Base-by-base conservation (phyloP, 2,329 filamentous ascomycete genomes). In the Rhynchosporium agropyri region DNA sequence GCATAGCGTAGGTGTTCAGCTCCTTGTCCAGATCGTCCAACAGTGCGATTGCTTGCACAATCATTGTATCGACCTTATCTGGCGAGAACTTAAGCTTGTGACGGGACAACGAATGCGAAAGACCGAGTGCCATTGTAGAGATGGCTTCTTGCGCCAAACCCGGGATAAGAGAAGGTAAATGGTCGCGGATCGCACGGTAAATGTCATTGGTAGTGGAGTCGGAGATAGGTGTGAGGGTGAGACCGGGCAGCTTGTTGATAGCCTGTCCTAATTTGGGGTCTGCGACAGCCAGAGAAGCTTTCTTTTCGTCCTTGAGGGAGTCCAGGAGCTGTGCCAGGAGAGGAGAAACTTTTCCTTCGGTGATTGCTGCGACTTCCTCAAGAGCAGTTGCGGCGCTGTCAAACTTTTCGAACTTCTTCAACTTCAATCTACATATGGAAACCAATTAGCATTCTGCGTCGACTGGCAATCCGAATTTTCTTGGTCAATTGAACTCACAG, bases 1-100 rank as follows among this genome's bases (percentile, higher is more conserved):
- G 86, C 95, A 99, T 99, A 68, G 95, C 94, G 76, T 97, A 98
- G 72, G 91, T 95, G 82, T 99, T 99, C 68, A 99, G 83, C 79
- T 99, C 95, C 84, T 99, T 99, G 82, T 99, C 95, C 66, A 99
- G 82, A 69, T 99, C 95, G 76, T 99, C 95, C 53, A 99, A 84
- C 58, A 97, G 86, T 68, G 90, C 89, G 75, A 99, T 95, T 62
- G 93, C 93, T 80, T 99, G 95, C 63, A 99, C 93, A 75, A 99
- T 97, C 95, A 99, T 99, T 58, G 95, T 95, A 76, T 99, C 95
- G 70, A 99, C 94, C 84, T 99, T 99, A 76, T 99, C 93, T 62
- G 94, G 90, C 8, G 92, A 97, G 80, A 99, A 99, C 83, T 97
- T 97, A 75, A 99, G 87, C 84, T 97, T 98, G 81, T 99, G 93